phyloP scores from a whole-genome alignment of 1,284 basidiomycete species.

The Boletellus dicymbophilus region DNA sequence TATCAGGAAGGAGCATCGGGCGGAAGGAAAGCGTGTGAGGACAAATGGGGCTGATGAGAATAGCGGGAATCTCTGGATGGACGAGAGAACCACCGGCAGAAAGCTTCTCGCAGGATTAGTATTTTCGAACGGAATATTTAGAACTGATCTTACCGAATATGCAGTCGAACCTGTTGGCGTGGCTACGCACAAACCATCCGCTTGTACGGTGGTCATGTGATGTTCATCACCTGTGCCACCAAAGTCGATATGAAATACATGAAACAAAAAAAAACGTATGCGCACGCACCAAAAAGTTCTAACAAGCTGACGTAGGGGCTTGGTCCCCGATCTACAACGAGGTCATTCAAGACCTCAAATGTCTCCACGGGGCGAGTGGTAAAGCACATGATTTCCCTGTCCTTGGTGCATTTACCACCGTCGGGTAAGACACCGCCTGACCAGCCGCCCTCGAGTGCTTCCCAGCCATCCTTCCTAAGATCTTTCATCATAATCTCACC shows the following conservation, averaged over 20 bases:
- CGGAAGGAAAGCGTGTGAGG: constrained; percentile 99
- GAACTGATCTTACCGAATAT: constrained; percentile 72
- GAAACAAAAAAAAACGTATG: constrained; percentile 1
- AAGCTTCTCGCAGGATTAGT: constrained; percentile 53
- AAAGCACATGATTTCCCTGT: constrained; percentile 99
- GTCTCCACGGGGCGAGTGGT: constrained; percentile 94
- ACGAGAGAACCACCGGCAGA: constrained; percentile 98
- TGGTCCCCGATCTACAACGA: constrained; percentile 97
- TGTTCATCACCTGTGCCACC: constrained; percentile 85
- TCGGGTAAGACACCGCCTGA: constrained; percentile 42
- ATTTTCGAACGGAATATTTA: background rate
- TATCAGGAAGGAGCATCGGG: constrained; percentile 98
- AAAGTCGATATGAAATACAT: constrained; percentile 6
- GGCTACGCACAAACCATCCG: constrained; percentile 94
- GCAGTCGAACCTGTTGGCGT: constrained; percentile 99
- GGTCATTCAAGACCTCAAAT: constrained; percentile 97
- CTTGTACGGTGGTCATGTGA: constrained; percentile 99
- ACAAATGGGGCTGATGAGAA: constrained; percentile 97
- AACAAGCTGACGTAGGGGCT: constrained; percentile 97
- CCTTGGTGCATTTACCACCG: constrained; percentile 58
- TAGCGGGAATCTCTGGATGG: constrained; percentile 96
- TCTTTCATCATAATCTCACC: constrained; percentile 96
- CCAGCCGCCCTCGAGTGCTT: constrained; percentile 84
- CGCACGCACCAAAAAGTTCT: constrained; percentile 88
- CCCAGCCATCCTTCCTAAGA: constrained; percentile 89